Conservation (phyloP, 2,329 filamentous ascomycete species). For the Arthrobotrys megalospora region DNA sequence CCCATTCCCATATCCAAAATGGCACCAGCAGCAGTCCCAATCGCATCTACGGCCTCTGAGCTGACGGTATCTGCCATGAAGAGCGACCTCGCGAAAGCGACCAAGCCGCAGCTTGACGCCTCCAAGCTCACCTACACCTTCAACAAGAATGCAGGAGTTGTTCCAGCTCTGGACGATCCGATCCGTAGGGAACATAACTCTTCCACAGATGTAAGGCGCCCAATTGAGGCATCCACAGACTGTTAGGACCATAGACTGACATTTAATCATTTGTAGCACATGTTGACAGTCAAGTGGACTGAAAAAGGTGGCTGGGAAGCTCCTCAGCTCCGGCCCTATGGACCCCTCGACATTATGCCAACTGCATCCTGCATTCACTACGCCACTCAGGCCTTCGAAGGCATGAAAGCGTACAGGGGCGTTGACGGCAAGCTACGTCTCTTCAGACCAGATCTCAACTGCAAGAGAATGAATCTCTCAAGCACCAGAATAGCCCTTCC, state of each 20-base stretch:
- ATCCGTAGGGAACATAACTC: slow-evolving; percentile 62
- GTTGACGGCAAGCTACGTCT: slow-evolving; percentile 80
- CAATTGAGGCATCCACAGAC: not conserved
- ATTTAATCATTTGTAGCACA: slow-evolving; percentile 78
- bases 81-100: slow-evolving; percentile 22
- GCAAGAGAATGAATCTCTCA: slow-evolving; percentile 75
- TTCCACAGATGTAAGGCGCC: slow-evolving; percentile 47
- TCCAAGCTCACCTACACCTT: slow-evolving; percentile 74
- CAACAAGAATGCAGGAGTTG: slow-evolving; percentile 71
- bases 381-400: slow-evolving; percentile 92
- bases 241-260: not conserved
- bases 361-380: slow-evolving; percentile 88
- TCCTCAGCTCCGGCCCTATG: slow-evolving; percentile 82
- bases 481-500: slow-evolving; percentile 80
- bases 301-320: slow-evolving; percentile 77
- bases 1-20: slow-evolving; percentile 25
- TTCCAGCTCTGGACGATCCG: slow-evolving; percentile 71
- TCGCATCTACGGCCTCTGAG: slow-evolving; percentile 36
- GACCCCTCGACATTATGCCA: slow-evolving; percentile 82
- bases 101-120: slow-evolving; percentile 68
- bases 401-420: slow-evolving; percentile 80
- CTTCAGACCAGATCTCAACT: slow-evolving; percentile 83
- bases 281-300: slow-evolving; percentile 83
- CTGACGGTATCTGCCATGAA: slow-evolving; percentile 48
- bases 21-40: slow-evolving; percentile 58